Evolutionary conservation across 495 filamentous ascomycete species (phyloP).

Genomic region (Aspergillus kassunensis): DNA sequence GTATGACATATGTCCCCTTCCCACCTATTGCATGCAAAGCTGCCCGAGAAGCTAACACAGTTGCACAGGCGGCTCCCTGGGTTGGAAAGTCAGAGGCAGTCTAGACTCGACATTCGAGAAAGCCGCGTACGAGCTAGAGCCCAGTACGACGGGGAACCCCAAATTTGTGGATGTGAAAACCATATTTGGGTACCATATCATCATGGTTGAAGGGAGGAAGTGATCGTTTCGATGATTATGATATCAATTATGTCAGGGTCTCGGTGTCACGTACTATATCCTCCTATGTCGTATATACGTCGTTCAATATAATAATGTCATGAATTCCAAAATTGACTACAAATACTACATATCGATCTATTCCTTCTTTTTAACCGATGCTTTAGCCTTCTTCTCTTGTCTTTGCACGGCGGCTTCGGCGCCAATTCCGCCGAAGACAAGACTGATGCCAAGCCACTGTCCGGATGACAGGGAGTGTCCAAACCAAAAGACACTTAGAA

Average conservation of each 20-base stretch:
- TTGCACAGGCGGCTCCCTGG: constrained; percentile 66
- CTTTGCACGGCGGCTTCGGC: constrained; percentile 80
- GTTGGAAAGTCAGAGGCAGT: constrained; percentile 76
- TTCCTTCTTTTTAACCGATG: constrained; percentile 57
- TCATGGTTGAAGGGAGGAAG: constrained; percentile 80
- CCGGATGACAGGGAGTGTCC: constrained; percentile 78
- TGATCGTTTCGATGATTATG: constrained; percentile 25
- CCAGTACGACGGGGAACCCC: constrained; percentile 70
- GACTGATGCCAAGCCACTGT: constrained; percentile 86
- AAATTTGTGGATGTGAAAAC: constrained; percentile 81
- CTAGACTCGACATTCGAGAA: constrained; percentile 75
- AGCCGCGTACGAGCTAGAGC: constrained; percentile 72
- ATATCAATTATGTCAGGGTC: too few species aligned
- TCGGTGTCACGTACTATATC: too few species aligned
- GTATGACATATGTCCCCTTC: constrained; percentile 44
- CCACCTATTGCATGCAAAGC: constrained; percentile 9
- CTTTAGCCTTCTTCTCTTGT: constrained; percentile 80
- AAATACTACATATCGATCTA: background rate
- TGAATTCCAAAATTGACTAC: background rate
- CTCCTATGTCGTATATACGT: constrained; percentile 5
- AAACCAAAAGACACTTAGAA: constrained; percentile 90
- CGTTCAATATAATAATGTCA: background rate
- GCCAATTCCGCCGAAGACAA: constrained; percentile 95
- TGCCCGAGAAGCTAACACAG: background rate
- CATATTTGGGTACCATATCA: constrained; percentile 84